Evolutionary conservation across 2,329 filamentous ascomycete species (phyloP).

Genomic region (Trichoderma pleuroti): DNA sequence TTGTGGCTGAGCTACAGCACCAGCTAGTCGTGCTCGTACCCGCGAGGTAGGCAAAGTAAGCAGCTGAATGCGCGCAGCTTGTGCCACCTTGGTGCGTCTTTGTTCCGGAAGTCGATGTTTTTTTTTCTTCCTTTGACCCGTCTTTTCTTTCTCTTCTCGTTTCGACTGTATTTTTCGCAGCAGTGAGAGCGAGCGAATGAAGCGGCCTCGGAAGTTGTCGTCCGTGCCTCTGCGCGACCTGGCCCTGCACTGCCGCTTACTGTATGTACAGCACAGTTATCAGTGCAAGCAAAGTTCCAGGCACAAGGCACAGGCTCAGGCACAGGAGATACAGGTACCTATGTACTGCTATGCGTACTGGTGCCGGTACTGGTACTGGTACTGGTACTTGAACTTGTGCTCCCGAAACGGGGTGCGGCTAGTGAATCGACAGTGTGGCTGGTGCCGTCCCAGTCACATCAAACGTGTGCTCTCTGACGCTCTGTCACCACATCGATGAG

Average conservation of each 20-base stretch:
- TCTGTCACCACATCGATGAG: neutral
- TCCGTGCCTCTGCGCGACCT: neutral
- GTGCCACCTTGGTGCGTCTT: neutral
- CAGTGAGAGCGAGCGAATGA: neutral
- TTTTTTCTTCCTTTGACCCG: neutral
- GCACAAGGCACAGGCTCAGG: neutral
- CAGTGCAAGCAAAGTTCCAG: neutral
- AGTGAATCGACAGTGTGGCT: slow-evolving; percentile 2
- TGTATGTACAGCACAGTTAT: neutral
- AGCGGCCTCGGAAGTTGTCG: neutral
- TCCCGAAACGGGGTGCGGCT: slow-evolving; percentile 12
- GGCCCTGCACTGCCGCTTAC: neutral
- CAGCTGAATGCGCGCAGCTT: neutral
- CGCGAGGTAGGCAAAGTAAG: neutral
- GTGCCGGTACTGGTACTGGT: neutral
- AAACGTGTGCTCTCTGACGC: slow-evolving; percentile 5
- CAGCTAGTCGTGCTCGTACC: neutral
- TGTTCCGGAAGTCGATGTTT: neutral
- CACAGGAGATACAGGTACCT: too few species aligned
- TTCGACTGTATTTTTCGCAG: slow-evolving; percentile 22
- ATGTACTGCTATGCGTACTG: neutral
- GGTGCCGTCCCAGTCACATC: slow-evolving; percentile 13
- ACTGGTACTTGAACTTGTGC: neutral
- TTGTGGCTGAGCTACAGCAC: slow-evolving; percentile 11
- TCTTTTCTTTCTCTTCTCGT: slow-evolving; percentile 1